These are phyloP conservation scores for Trichoderma orchidacearum DNA, from an alignment of 495 filamentous ascomycete genomes.

Conservation along the genomic window DNA sequence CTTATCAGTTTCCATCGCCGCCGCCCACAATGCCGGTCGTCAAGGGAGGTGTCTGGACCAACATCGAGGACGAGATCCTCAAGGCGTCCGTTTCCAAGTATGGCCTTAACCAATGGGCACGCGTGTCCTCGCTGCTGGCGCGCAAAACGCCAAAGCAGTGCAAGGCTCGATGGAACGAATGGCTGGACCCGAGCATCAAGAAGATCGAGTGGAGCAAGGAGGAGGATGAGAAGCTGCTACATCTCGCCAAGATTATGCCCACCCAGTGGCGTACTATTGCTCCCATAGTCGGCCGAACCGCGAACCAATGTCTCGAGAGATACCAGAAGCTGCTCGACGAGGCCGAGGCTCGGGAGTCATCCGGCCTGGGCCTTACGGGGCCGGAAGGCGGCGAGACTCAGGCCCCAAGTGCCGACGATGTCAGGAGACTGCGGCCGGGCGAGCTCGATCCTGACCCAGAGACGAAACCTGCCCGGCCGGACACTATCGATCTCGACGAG, in stretches of 20 bases:
- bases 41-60: slow-evolving; percentile 92
- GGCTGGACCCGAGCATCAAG: slow-evolving; percentile 92
- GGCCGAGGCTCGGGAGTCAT: slow-evolving; percentile 74
- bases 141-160: slow-evolving; percentile 98
- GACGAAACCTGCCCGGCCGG: slow-evolving; percentile 89
- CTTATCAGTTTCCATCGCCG: background rate
- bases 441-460: slow-evolving; percentile 95
- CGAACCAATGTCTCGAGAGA: slow-evolving; percentile 90
- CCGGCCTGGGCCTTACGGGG: slow-evolving; percentile 72
- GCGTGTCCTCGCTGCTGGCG: slow-evolving; percentile 90
- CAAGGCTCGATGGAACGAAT: slow-evolving; percentile 96
- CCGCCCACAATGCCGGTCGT: slow-evolving; percentile 76
- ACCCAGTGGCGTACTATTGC: slow-evolving; percentile 99
- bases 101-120: slow-evolving; percentile 97
- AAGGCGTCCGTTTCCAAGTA: slow-evolving; percentile 94
- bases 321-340: slow-evolving; percentile 96
- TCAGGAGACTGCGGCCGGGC: slow-evolving; percentile 75
- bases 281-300: slow-evolving; percentile 89
- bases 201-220: slow-evolving; percentile 99
- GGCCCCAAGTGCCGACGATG: slow-evolving; percentile 88
- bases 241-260: slow-evolving; percentile 95
- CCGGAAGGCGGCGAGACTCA: slow-evolving; percentile 76
- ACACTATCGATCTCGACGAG: slow-evolving; percentile 95
- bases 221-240: slow-evolving; percentile 94
- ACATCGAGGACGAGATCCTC: slow-evolving; percentile 81